Percentiles rank a stretch among this genome's conserved stretches.
These are phyloP conservation scores for Boletellus deceptivus DNA, from an alignment of 1,284 basidiomycete genomes.

Conservation along the genomic window DNA sequence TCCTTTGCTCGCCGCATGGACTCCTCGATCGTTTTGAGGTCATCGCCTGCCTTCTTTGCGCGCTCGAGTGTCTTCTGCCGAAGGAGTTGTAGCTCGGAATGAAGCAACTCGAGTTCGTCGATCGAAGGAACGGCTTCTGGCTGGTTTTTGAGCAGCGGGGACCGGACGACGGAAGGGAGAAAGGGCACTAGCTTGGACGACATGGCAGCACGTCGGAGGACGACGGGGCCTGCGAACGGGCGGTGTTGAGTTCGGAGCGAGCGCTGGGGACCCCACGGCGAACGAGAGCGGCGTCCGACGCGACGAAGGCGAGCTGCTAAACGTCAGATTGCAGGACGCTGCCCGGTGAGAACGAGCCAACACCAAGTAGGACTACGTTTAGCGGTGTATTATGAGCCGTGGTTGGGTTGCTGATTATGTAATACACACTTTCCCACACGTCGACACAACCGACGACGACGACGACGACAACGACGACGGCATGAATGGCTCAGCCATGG, in stretches of 20 bases:
- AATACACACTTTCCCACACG: conserved; percentile 31
- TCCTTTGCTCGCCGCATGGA: conserved; percentile 70
- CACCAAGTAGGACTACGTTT: conserved; percentile 22
- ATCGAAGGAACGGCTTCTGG: conserved; percentile 65
- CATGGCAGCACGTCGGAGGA: conserved; percentile 36
- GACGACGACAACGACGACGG: conserved; percentile 1
- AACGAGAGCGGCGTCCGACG: conserved; percentile 17
- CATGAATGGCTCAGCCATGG: conserved; percentile 9
- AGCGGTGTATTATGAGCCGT: conserved; percentile 29
- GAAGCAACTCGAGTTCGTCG: conserved; percentile 68
- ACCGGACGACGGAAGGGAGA: conserved; percentile 46
- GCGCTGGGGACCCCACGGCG: conserved; percentile 7
- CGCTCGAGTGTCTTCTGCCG: conserved; percentile 56
- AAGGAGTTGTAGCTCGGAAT: conserved; percentile 55
- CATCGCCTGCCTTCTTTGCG: conserved; percentile 65
- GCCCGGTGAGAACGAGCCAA: conserved; percentile 24
- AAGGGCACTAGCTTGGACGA: conserved; percentile 51
- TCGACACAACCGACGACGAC: conserved; percentile 10
- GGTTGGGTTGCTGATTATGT: conserved; percentile 32
- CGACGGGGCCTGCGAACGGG: conserved; percentile 10
- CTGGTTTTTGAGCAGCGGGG: conserved; percentile 55
- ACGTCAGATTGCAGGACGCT: conserved; percentile 16
- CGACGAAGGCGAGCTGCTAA: conserved; percentile 12
- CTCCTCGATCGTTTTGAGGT: conserved; percentile 65
- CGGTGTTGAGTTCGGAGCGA: conserved; percentile 9